Evolutionary conservation across 2,329 filamentous ascomycete species (phyloP).

Genomic region (Botrytis deweyae): DNA sequence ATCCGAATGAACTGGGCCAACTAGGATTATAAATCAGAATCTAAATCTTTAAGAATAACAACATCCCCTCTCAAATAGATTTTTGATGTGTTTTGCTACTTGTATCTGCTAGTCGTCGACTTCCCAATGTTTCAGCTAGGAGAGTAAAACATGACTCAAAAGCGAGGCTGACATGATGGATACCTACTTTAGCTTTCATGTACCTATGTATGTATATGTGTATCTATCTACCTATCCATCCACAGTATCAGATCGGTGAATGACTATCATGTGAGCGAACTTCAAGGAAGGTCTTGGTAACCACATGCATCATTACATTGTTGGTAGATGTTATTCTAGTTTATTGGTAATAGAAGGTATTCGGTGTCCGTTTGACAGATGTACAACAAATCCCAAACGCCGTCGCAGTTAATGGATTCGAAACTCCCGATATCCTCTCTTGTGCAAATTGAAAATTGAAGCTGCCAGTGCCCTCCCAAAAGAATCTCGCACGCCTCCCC

Average conservation of each 20-base stretch:
- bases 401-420: constrained; percentile 26
- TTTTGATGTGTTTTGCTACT: background rate
- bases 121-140: background rate
- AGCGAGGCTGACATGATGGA: constrained; percentile 9
- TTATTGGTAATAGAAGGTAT: constrained; percentile 24
- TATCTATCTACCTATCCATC: background rate
- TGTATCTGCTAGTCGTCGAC: background rate
- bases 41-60: background rate
- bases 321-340: constrained; percentile 22
- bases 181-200: background rate
- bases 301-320: constrained; percentile 14
- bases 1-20: background rate
- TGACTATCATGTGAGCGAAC: background rate
- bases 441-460: constrained; percentile 27
- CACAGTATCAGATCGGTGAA: background rate
- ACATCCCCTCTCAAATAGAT: background rate
- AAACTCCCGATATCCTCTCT: constrained; percentile 24
- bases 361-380: constrained; percentile 28
- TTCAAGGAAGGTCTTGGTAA: background rate
- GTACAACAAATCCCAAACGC: constrained; percentile 37
- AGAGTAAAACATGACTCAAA: background rate
- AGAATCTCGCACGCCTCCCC: constrained; percentile 32
- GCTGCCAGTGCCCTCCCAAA: constrained; percentile 32
- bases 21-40: background rate
- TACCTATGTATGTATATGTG: background rate